Percentiles rank a stretch among this genome's conserved stretches.
phyloP scores from a whole-genome alignment of 257 asterid genomes.

The Solanum clarkiae region DNA sequence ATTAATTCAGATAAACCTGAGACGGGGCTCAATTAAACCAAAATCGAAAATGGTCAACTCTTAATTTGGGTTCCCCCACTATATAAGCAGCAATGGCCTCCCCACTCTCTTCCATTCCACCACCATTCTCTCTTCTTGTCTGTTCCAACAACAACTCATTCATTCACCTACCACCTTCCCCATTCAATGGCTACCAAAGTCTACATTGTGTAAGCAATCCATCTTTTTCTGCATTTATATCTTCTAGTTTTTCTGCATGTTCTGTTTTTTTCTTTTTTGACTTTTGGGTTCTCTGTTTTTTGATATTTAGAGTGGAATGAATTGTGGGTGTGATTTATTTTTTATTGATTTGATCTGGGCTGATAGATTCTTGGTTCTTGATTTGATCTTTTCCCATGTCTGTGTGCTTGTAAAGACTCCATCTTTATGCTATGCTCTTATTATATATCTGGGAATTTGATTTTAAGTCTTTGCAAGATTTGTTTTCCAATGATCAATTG shows the following conservation, averaged over 20 bases:
- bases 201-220: constrained; percentile 38
- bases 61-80: background rate
- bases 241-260: background rate
- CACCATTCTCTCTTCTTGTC: background rate
- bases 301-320: background rate
- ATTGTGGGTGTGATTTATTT: background rate
- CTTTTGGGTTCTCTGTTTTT: background rate
- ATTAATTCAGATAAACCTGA: background rate
- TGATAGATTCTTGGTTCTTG: background rate
- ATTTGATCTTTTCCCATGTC: background rate
- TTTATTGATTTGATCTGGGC: background rate
- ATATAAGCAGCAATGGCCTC: constrained; percentile 7
- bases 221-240: background rate
- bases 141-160: constrained; percentile 1
- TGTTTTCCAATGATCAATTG: background rate
- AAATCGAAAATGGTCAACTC: constrained; percentile 14
- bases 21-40: background rate
- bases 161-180: constrained; percentile 5
- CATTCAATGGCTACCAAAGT: constrained; percentile 45
- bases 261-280: background rate
- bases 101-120: background rate
- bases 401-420: background rate
- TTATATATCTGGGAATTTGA: background rate
- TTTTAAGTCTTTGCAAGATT: background rate
- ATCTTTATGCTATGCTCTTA: background rate